phyloP scores from a whole-genome alignment of 176 grass and related monocot species.

The Alopecurus myosuroides region DNA sequence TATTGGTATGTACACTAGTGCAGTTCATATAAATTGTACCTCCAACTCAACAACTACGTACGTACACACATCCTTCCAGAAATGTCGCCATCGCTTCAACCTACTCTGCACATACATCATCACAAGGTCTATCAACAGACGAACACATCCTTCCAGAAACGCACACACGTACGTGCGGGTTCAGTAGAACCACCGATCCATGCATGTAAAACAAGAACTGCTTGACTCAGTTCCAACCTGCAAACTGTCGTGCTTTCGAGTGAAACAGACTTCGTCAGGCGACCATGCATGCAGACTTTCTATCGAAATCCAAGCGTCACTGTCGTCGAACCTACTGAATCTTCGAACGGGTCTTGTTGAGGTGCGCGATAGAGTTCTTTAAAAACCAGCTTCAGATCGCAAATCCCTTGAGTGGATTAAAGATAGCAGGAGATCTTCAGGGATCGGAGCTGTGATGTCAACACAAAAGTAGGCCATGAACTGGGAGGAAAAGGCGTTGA shows the following conservation, averaged over 20 bases:
- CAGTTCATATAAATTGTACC: constrained; percentile 2
- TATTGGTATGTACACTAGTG: constrained; percentile 17
- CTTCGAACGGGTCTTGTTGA: constrained; percentile 26
- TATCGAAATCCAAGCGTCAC: constrained; percentile 4
- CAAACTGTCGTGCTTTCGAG: not conserved
- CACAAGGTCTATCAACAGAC: not conserved
- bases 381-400: not conserved
- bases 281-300: not conserved
- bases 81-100: constrained; percentile 15
- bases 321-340: constrained; percentile 39
- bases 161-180: not conserved
- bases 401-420: not conserved
- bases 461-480: not conserved
- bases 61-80: constrained; percentile 10
- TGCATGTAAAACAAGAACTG: constrained; percentile 12
- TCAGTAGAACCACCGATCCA: not conserved
- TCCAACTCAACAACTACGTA: constrained; percentile 17
- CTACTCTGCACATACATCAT: constrained; percentile 6
- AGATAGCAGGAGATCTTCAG: constrained; percentile 23
- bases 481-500: not conserved
- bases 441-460: constrained; percentile 28
- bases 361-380: not conserved
- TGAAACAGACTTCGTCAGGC: constrained; percentile 3
- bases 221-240: not conserved
- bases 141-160: constrained; percentile 9